Evolutionary conservation across 192 early-diverging fungal species (phyloP).

Genomic region (Tieghemiomyces parasiticus): DNA sequence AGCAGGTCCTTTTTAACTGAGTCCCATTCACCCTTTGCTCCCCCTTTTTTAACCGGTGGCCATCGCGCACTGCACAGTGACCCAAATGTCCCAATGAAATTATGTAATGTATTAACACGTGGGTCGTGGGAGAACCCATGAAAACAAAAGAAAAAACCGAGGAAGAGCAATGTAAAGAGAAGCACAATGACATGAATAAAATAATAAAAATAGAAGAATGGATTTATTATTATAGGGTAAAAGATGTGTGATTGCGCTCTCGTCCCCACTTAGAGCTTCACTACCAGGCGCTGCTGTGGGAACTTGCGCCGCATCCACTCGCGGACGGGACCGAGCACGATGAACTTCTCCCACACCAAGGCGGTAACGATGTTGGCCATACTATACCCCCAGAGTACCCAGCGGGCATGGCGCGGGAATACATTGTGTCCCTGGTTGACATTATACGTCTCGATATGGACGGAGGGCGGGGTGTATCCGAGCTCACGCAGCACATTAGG

Average conservation of each 20-base stretch:
- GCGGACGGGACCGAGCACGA: conserved; percentile 31
- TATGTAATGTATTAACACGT: no score
- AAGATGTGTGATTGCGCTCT: no score
- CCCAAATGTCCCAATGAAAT: no score
- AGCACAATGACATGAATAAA: neutral
- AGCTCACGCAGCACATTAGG: conserved; percentile 20
- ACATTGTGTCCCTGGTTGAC: conserved; percentile 40
- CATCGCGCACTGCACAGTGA: no score
- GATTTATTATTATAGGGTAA: neutral
- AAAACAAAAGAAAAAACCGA: neutral
- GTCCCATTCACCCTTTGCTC: neutral
- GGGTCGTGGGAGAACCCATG: neutral
- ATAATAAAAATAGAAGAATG: neutral
- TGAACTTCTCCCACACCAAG: conserved; percentile 25
- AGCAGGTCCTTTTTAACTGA: conserved; percentile 58
- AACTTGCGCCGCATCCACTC: conserved; percentile 20
- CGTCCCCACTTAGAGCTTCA: conserved; percentile 26
- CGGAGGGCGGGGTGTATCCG: conserved; percentile 16
- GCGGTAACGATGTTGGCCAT: conserved; percentile 26
- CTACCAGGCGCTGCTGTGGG: conserved; percentile 20
- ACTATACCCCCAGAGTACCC: conserved; percentile 34
- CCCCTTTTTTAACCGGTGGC: no score
- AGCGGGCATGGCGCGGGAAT: conserved; percentile 35
- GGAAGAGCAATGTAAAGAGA: neutral
- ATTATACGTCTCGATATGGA: conserved; percentile 33